phyloP scores from a whole-genome alignment of 2,329 filamentous ascomycete species.

The Chrysoporthe deuterocubensis region DNA sequence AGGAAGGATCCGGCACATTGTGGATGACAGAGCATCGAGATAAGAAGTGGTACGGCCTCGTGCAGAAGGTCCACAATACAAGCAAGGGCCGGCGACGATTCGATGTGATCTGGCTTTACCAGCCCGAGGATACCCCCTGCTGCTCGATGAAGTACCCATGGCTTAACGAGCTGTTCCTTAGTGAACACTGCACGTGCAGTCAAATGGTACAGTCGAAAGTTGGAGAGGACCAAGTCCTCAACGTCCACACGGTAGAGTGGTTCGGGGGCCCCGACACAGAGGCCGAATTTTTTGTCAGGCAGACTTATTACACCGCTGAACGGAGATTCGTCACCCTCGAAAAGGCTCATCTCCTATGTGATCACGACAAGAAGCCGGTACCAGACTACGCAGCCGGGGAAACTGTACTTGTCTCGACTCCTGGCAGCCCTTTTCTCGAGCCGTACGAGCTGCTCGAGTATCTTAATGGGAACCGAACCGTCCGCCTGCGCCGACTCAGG shows the following conservation, averaged over 20 bases:
- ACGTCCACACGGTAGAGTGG: conserved; percentile 62
- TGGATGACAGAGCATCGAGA: conserved; percentile 59
- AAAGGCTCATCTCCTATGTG: conserved; percentile 58
- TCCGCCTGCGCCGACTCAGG: conserved; percentile 55
- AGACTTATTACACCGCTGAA: conserved; percentile 66
- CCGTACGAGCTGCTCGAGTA: conserved; percentile 60
- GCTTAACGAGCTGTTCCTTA: conserved; percentile 75
- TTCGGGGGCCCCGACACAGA: conserved; percentile 50
- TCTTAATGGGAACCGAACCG: conserved; percentile 36
- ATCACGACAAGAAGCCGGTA: conserved; percentile 37
- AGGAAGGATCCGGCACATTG: conserved; percentile 49
- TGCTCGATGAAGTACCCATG: conserved; percentile 69
- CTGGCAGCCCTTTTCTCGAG: conserved; percentile 49
- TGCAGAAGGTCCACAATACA: conserved; percentile 58
- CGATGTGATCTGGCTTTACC: conserved; percentile 75
- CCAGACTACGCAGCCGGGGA: conserved; percentile 56
- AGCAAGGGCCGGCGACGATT: conserved; percentile 49
- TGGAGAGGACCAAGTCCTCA: conserved; percentile 57
- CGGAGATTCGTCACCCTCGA: conserved; percentile 65
- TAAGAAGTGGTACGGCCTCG: conserved; percentile 71
- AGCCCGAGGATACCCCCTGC: conserved; percentile 72
- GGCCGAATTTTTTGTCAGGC: conserved; percentile 69
- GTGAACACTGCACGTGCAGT: conserved; percentile 74
- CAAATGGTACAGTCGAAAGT: conserved; percentile 48
- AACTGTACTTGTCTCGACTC: conserved; percentile 56